Percentiles rank a stretch among this genome's conserved stretches.
Evolutionary conservation across 2,329 filamentous ascomycete genomes (phyloP).

Genomic region (Sclerotinia nivalis): DNA sequence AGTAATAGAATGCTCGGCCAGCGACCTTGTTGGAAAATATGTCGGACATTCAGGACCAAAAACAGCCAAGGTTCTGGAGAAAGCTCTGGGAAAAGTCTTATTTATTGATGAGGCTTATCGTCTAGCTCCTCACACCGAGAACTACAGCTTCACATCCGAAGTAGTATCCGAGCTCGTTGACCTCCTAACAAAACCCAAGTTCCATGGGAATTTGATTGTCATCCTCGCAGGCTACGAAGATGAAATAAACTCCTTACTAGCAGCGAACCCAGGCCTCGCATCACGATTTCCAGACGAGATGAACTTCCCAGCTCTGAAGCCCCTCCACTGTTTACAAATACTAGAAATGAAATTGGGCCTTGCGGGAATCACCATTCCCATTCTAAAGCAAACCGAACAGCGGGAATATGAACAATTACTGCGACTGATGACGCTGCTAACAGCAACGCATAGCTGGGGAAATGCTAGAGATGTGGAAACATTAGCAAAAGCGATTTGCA

Average conservation of each 20-base stretch:
- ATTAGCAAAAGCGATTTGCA: conserved; percentile 26
- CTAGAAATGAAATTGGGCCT: conserved; percentile 23
- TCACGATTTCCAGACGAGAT: conserved; percentile 53
- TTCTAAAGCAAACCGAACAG: not conserved
- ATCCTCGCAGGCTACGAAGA: conserved; percentile 57
- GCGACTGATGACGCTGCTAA: conserved; percentile 18
- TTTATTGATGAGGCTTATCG: conserved; percentile 22
- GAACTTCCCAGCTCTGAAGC: conserved; percentile 25
- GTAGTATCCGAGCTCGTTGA: conserved; percentile 69
- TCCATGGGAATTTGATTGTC: conserved; percentile 50
- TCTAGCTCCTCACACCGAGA: conserved; percentile 49
- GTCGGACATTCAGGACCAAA: conserved; percentile 60
- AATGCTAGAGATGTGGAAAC: conserved; percentile 34
- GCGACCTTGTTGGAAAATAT: conserved; percentile 66
- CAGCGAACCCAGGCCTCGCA: conserved; percentile 52
- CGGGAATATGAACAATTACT: conserved; percentile 7
- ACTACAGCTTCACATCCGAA: conserved; percentile 69
- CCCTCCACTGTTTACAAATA: conserved; percentile 26
- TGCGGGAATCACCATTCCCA: conserved; percentile 21
- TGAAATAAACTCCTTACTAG: conserved; percentile 54
- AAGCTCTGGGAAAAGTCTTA: conserved; percentile 14
- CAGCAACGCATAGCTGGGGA: conserved; percentile 27
- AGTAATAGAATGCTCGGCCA: conserved; percentile 65
- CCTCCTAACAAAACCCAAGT: conserved; percentile 48
- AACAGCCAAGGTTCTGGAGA: conserved; percentile 8